Evolutionary conservation across 2,329 filamentous ascomycete genomes (phyloP), one percentile per base, ranked within the genome.

Genomic region (Diaporthe velutina): DNA sequence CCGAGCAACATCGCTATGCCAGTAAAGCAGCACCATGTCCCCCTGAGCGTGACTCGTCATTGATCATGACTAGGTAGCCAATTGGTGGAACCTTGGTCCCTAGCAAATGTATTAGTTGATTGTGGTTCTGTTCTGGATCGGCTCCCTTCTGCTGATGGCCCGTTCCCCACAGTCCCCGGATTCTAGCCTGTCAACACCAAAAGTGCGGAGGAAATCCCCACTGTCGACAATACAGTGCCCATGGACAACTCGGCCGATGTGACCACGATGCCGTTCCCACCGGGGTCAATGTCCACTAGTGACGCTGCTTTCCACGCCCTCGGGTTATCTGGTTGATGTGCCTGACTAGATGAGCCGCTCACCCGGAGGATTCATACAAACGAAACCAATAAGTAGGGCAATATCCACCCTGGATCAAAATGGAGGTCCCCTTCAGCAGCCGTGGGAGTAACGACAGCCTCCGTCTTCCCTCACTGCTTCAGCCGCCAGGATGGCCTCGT

Each of bases 61-160:
- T 42, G 13, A 30, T 42, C 40, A 61, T 28, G 38, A 22, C 40
- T 22, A 45, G 28, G 38, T 28, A 25, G n/a, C 64, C 71, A 33
- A 75, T 75, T 75, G 74, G 74, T 74, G 74, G 74, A 75, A 58
- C 73, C n/a, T 9, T 52, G 30, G 42, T 60, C 68, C 38, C 57
- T 33, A 42, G 42, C 42, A 45, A 8, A n/a, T 28, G 42, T 10
- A 25, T 50, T 33, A 30, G 28, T 22, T 35, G 61, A 7, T 19
- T 17, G 61, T 25, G 13, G 28, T 25, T 19, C 28, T 55, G 40
- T 8, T 54, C 38, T 22, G 28, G n/a, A 13, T 42, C 52, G 25
- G 30, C 45, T 64, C n/a, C 28, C 50, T 45, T 70, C 25, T 73
- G n/a, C 15, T 28, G 58, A 2, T 17, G 35, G 55, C 17, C 50